phyloP scores from a whole-genome alignment of 1,284 basidiomycete genomes.

The Naganishia sp. region DNA sequence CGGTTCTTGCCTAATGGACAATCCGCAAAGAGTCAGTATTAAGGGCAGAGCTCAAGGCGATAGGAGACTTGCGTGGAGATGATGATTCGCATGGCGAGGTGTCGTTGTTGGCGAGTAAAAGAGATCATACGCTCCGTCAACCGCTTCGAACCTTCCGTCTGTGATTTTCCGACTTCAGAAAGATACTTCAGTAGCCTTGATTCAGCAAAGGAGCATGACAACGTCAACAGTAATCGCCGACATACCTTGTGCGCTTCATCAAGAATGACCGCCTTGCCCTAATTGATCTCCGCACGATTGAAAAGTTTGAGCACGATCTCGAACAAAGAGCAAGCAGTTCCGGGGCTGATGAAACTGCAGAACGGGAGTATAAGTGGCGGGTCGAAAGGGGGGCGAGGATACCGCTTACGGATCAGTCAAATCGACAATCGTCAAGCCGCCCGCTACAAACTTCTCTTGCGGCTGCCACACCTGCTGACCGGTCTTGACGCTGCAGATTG shows the following conservation, averaged over 20 bases:
- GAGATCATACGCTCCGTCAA: constrained; percentile 63
- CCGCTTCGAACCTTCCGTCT: constrained; percentile 55
- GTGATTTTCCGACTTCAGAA: constrained; percentile 47
- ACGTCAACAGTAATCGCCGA: not conserved
- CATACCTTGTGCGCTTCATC: constrained; percentile 73
- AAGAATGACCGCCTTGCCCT: constrained; percentile 69
- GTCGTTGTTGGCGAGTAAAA: constrained; percentile 68
- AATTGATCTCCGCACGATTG: constrained; percentile 62
- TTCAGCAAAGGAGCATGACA: not conserved
- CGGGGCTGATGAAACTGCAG: constrained; percentile 62
- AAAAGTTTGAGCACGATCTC: constrained; percentile 68
- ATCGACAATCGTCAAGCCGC: constrained; percentile 40
- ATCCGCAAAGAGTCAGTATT: not conserved
- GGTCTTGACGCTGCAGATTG: constrained; percentile 29
- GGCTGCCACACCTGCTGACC: constrained; percentile 25
- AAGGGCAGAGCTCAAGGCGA: constrained; percentile 2
- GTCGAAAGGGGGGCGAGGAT: not conserved
- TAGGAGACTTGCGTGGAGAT: constrained; percentile 68
- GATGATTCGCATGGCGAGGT: constrained; percentile 68
- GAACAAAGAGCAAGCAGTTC: constrained; percentile 67
- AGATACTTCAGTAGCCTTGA: constrained; percentile 61
- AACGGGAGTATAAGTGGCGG: not conserved
- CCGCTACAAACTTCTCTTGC: constrained; percentile 34
- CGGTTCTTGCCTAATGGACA: constrained; percentile 59
- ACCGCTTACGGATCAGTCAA: constrained; percentile 61